phyloP scores from a whole-genome alignment of 2,329 filamentous ascomycete genomes.

The Pyrenophora tritici-repentis region DNA sequence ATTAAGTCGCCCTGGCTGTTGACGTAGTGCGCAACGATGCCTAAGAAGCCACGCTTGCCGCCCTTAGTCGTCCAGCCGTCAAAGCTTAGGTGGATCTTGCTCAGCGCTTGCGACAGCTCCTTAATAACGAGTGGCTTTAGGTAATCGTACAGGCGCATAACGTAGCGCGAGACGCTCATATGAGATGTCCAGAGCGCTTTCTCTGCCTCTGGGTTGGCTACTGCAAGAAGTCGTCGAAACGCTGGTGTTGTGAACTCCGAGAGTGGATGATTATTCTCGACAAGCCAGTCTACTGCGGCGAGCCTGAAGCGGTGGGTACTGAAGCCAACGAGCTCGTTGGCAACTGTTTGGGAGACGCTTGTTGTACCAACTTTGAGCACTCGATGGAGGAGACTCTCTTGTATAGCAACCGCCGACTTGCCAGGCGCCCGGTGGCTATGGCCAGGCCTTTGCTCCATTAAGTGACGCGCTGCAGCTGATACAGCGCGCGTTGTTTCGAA shows the following conservation, averaged over 20 bases:
- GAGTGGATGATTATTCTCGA: slow-evolving; percentile 6
- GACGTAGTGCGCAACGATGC: slow-evolving; percentile 6
- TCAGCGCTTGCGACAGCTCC: neutral
- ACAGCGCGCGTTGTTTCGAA: too few species aligned
- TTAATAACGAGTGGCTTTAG: too few species aligned
- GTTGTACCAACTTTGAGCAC: too few species aligned
- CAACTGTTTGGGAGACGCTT: neutral
- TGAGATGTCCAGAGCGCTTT: neutral
- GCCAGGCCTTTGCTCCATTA: too few species aligned
- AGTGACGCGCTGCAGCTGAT: too few species aligned
- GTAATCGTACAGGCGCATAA: too few species aligned
- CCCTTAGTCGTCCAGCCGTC: slow-evolving; percentile 8
- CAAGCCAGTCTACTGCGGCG: slow-evolving; percentile 1
- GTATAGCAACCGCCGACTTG: too few species aligned
- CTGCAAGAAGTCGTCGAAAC: neutral
- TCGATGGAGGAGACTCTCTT: too few species aligned
- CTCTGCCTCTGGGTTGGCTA: neutral
- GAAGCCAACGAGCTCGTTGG: slow-evolving; percentile 3
- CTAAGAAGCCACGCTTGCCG: slow-evolving; percentile 2
- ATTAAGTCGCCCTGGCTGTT: neutral
- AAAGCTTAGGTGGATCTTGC: neutral
- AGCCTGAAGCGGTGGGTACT: neutral
- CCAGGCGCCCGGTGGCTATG: too few species aligned
- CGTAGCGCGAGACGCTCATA: neutral
- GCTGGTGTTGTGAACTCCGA: slow-evolving; percentile 4